Conservation (phyloP, 495 filamentous ascomycete species). For the Cladorrhinum samala region DNA sequence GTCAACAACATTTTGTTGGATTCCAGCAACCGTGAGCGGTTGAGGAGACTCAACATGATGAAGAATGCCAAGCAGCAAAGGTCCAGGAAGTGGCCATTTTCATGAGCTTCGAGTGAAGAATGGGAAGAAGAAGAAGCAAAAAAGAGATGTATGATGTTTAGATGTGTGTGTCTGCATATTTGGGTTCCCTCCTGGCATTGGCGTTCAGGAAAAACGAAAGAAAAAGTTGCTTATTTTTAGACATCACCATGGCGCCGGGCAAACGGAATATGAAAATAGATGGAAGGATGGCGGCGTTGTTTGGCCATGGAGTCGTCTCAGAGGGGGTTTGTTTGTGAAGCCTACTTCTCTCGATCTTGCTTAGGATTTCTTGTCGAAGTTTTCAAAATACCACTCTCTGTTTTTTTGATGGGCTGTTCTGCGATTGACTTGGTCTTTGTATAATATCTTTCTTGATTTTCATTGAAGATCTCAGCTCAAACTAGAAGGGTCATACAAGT, state of each 20-base stretch:
- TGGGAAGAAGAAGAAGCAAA: neutral
- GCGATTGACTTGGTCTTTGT: too few species aligned
- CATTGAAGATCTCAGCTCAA: neutral
- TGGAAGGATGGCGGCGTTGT: neutral
- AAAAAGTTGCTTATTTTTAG: neutral
- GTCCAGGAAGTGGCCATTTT: slow-evolving; percentile 30
- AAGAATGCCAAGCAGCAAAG: slow-evolving; percentile 31
- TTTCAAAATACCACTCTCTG: neutral
- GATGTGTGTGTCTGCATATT: neutral
- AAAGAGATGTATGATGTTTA: neutral
- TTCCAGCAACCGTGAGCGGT: slow-evolving; percentile 39
- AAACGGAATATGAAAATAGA: neutral
- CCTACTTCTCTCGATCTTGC: too few species aligned
- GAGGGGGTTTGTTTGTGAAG: too few species aligned
- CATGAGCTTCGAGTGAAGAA: neutral
- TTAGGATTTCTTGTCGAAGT: too few species aligned
- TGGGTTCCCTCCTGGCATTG: neutral
- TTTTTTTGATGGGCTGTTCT: neutral
- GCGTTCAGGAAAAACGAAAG: neutral
- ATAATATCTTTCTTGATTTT: neutral
- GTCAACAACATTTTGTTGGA: slow-evolving; percentile 34
- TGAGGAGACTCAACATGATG: slow-evolving; percentile 40
- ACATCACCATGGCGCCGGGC: neutral
- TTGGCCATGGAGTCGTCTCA: neutral
- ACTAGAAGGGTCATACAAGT: neutral